Percentiles rank a stretch among this genome's conserved stretches.
These are phyloP conservation scores for Coniferiporia sulphurascens DNA, from an alignment of 1,284 basidiomycete species.

Conservation along the genomic window DNA sequence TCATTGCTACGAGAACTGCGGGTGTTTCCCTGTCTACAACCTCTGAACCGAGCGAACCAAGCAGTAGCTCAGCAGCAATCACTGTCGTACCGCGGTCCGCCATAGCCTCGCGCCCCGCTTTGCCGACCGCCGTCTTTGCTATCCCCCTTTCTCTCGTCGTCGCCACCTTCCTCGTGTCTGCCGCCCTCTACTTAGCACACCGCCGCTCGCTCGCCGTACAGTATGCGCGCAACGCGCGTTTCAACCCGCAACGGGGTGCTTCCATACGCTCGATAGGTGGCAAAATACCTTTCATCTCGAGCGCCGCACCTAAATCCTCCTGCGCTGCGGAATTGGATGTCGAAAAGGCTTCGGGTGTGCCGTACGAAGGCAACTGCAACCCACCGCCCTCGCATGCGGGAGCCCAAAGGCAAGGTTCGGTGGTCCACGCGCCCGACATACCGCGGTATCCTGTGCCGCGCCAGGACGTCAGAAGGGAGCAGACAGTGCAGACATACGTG, in stretches of 20 bases:
- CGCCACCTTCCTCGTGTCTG: conserved; percentile 33
- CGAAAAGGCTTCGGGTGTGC: conserved; percentile 14
- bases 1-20: neutral
- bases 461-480: conserved; percentile 12
- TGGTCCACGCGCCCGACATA: neutral
- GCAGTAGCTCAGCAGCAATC: neutral
- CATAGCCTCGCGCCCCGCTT: conserved; percentile 25
- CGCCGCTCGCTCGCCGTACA: conserved; percentile 15
- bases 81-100: conserved; percentile 18
- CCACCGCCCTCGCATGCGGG: neutral
- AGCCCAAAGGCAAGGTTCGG: neutral
- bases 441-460: conserved; percentile 8
- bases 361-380: neutral
- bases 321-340: conserved; percentile 8
- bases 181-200: conserved; percentile 12
- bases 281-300: conserved; percentile 1
- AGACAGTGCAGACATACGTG: neutral
- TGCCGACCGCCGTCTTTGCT: conserved; percentile 38
- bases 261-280: neutral
- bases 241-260: conserved; percentile 3
- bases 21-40: neutral
- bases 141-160: conserved; percentile 41
- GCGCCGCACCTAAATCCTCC: neutral
- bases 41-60: neutral
- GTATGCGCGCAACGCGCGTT: conserved; percentile 7